phyloP scores from a whole-genome alignment of 2,329 filamentous ascomycete species.

The Septoria linicola region DNA sequence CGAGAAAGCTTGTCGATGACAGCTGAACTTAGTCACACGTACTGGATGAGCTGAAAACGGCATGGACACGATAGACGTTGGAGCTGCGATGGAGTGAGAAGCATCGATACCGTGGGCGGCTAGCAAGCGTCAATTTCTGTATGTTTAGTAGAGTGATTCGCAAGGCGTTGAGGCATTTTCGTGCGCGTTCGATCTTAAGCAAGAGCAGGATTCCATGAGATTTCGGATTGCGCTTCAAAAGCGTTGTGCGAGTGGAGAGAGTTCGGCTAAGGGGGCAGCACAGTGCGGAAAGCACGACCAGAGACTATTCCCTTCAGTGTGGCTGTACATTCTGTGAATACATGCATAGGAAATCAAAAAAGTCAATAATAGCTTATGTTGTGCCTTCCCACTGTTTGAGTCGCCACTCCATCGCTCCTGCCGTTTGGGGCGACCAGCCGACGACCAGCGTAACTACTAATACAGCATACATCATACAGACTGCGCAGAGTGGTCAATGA shows the following conservation, averaged over 20 bases:
- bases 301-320: background rate
- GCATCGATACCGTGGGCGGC: slow-evolving; percentile 9
- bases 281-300: background rate
- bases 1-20: slow-evolving; percentile 42
- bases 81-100: too few relatives aligned
- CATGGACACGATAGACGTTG: background rate
- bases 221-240: background rate
- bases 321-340: slow-evolving; percentile 10
- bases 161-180: background rate
- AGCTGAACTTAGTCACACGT: slow-evolving; percentile 12
- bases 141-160: background rate
- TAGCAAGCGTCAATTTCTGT: slow-evolving; percentile 6
- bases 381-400: background rate
- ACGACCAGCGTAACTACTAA: too few relatives aligned
- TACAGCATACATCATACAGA: too few relatives aligned
- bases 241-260: background rate
- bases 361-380: background rate
- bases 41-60: background rate
- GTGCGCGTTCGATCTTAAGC: background rate
- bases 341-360: slow-evolving; percentile 2
- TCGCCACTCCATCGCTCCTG: background rate
- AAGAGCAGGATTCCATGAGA: background rate
- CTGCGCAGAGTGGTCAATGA: too few relatives aligned
- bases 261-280: too few relatives aligned
- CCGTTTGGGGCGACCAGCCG: too few relatives aligned